Evolutionary conservation across 2,329 filamentous ascomycete genomes (phyloP), one percentile per base, ranked within the genome.

Genomic region (Exophiala bonariae): DNA sequence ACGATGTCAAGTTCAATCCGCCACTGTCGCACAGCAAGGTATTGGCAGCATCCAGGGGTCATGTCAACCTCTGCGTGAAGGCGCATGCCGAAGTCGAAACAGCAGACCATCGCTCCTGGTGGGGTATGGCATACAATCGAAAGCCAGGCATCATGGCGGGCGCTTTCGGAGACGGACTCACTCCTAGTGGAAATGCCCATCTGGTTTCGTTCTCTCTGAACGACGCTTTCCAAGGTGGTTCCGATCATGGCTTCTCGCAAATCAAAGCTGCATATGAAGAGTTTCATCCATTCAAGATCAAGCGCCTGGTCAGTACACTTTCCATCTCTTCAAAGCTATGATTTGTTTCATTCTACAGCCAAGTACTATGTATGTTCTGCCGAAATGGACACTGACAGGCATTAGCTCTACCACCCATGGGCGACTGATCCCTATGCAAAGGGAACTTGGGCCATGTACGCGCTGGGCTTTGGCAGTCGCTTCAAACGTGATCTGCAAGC

Each of bases 11-110:
- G 3, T 60, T 62, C 31, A 35, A 44, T 9, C 58, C 59, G 8
- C 52, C 56, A 4, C 46, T 60, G 1, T 51, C 52, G 2, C 34
- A 48, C 2, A 34, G 22, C 2, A 57, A 58, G 14, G 42, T 47
- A 14, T 49, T 59, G 30, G 73, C 73, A 3, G 62, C 66, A 0
- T 52, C 57, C 1, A 65, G 57, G 0, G 72, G 71, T 0, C 72
- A 77, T 45, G 66, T 74, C 8, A 76, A 77, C 44, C 69, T 73
- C 30, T 66, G 63, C n/a, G 54, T 66, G 50, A 77, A 77, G 37
- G 66, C 75, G 2, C 74, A 77, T 44, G 71, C 69, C 0, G 73
- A 76, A 40, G 58, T 73, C 2, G 56, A 59, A 0, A 63, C 70
- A 38, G 59, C 55, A 0, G 67, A 72, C 16, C 57, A 76, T 28